These are phyloP conservation scores for Pestalotiopsis sp. DNA, from an alignment of 2,329 filamentous ascomycete species.

Conservation along the genomic window DNA sequence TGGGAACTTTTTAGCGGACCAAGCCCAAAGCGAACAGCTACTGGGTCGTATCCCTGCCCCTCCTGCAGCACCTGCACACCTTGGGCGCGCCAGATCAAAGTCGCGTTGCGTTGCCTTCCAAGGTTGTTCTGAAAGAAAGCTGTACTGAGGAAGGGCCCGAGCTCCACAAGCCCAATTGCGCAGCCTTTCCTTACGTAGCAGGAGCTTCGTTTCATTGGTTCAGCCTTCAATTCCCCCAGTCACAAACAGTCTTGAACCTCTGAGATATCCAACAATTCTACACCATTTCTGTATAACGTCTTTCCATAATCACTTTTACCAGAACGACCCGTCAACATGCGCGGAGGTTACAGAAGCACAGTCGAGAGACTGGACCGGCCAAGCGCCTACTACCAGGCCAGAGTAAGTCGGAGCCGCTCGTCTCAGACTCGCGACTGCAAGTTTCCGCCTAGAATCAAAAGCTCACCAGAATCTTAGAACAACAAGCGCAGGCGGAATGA, in stretches of 20 bases:
- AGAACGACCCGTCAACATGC: slow-evolving; percentile 40
- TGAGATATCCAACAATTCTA: background rate
- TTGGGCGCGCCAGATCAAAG: background rate
- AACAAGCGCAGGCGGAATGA: slow-evolving; percentile 70
- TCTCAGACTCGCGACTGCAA: background rate
- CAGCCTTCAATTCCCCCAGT: background rate
- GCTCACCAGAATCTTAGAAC: slow-evolving; percentile 12
- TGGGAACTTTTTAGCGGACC: background rate
- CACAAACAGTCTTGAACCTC: background rate
- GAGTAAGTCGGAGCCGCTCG: slow-evolving; percentile 56
- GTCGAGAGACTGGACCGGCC: slow-evolving; percentile 92
- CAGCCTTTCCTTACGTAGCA: background rate
- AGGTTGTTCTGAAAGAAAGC: background rate
- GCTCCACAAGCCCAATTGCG: background rate
- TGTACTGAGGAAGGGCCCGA: background rate
- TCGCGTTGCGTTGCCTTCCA: background rate
- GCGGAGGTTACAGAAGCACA: slow-evolving; percentile 61
- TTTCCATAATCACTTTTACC: background rate
- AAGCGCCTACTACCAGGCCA: slow-evolving; percentile 87
- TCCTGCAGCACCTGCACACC: slow-evolving; percentile 7
- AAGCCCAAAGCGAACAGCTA: background rate
- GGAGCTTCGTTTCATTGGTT: background rate
- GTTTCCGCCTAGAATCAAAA: background rate
- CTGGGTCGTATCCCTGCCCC: background rate
- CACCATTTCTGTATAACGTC: background rate